Conservation (phyloP, 2,329 filamentous ascomycete species). For the Colletotrichum lupini region DNA sequence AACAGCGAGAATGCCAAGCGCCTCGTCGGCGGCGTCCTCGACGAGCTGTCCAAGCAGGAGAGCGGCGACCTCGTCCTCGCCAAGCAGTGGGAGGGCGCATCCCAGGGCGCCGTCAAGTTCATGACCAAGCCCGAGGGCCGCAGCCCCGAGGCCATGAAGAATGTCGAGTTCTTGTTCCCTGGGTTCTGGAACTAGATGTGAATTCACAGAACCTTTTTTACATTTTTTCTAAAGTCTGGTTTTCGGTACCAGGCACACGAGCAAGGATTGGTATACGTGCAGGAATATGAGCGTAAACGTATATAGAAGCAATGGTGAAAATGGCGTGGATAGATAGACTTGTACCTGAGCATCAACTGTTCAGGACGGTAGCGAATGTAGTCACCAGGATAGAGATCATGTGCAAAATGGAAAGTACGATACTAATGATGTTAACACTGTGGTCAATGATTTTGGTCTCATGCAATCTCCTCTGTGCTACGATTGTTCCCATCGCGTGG, state of each 20-base stretch:
- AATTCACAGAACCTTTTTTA: too few species aligned
- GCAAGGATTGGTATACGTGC: slow-evolving; percentile 5
- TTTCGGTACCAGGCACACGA: neutral
- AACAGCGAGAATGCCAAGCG: slow-evolving; percentile 89
- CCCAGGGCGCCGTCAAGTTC: slow-evolving; percentile 80
- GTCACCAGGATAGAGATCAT: neutral
- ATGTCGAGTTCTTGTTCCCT: slow-evolving; percentile 88
- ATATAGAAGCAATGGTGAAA: neutral
- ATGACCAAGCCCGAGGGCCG: slow-evolving; percentile 86
- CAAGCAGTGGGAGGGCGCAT: slow-evolving; percentile 82
- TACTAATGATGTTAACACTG: neutral
- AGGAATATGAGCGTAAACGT: slow-evolving; percentile 9
- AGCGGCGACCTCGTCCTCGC: slow-evolving; percentile 80
- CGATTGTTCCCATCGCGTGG: neutral
- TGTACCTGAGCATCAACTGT: slow-evolving; percentile 18
- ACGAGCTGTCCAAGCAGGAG: slow-evolving; percentile 83
- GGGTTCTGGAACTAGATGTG: slow-evolving; percentile 68
- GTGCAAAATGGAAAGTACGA: neutral
- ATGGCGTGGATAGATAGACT: neutral
- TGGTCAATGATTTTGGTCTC: neutral
- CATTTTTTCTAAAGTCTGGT: too few species aligned
- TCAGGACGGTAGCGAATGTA: neutral
- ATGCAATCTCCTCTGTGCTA: neutral
- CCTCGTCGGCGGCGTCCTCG: slow-evolving; percentile 87
- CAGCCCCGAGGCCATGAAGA: slow-evolving; percentile 79